These are phyloP conservation scores for Dicorynia guianensis DNA, from an alignment of 306 rosid genomes.

Conservation along the genomic window DNA sequence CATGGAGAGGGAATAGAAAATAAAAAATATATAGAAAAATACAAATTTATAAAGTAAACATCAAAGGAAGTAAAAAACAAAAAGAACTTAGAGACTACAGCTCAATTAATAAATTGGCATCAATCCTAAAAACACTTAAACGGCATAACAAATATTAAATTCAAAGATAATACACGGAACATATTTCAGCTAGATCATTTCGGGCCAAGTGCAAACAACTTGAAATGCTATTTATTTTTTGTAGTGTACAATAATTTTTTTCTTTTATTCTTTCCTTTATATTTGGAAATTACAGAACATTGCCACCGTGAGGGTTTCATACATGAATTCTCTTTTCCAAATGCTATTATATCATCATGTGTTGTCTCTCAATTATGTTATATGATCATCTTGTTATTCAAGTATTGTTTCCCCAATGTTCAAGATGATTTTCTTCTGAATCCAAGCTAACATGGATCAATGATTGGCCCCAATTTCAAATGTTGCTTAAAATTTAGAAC, in stretches of 20 bases:
- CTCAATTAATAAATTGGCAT: slow-evolving; percentile 20
- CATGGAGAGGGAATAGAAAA: slow-evolving; percentile 11
- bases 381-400: background rate
- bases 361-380: background rate
- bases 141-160: background rate
- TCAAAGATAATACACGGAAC: background rate
- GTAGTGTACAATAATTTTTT: background rate
- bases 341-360: background rate
- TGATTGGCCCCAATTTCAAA: slow-evolving; percentile 1
- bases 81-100: slow-evolving; percentile 13
- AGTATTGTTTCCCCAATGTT: background rate
- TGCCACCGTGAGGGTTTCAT: too few species aligned
- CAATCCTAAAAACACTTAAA: background rate
- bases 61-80: background rate
- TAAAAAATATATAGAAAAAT: slow-evolving; percentile 10
- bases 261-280: background rate
- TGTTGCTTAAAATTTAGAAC: slow-evolving; percentile 12
- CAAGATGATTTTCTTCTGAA: background rate
- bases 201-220: background rate
- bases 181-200: background rate
- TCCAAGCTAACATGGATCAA: background rate
- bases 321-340: background rate
- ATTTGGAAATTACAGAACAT: background rate
- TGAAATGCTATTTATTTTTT: background rate
- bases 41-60: slow-evolving; percentile 5